Base-by-base conservation (phyloP, 192 early-diverging fungal species). In the Backusella circina region DNA sequence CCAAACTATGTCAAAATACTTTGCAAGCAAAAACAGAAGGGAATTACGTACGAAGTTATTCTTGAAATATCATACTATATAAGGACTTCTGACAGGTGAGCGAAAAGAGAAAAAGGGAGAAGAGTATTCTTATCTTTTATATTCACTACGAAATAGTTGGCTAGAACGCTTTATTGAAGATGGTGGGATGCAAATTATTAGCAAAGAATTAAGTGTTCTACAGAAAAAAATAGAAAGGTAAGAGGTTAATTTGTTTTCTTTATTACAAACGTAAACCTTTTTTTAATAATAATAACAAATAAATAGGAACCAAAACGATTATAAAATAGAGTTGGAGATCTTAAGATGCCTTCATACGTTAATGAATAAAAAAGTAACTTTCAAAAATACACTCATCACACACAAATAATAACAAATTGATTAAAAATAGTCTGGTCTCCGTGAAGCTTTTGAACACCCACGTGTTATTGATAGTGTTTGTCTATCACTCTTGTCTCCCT, bases 251-350 rank as follows among this genome's bases (percentile, higher is more conserved):
- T 23, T 57, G 61, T 26, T 32, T 32, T 37, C 6, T 9, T n/a
- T 6, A 21, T 38, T 51, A n/a, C n/a, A n/a, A n/a, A n/a, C n/a
- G n/a, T n/a, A n/a, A 26, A 44, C 26, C 18, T 30, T 33, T 36
- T 28, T 28, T 65, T 32, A 31, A 28, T 44, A 37, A 67, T 47
- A 39, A 8, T 28, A 21, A 64, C 3, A 23, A 35, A 13, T 31
- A 47, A n/a, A 47, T 35, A 78, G 77, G 39, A 91, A 64, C 79
- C 84, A 79, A 33, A 84, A 86, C 35, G 91, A 91, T 75, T 82
- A 90, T 35, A 84, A 89, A 68, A 92, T 93, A 84, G 93, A 94
- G 75, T 86, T 89, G 61, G 93, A 92, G 81, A 90, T 94, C 72
- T 88, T 92, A 67, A 91, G 88, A 72, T 93, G 91, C 75, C 84